These are phyloP conservation scores for Amanita fuliginea DNA, from an alignment of 768 basidiomycete genomes.

Conservation along the genomic window DNA sequence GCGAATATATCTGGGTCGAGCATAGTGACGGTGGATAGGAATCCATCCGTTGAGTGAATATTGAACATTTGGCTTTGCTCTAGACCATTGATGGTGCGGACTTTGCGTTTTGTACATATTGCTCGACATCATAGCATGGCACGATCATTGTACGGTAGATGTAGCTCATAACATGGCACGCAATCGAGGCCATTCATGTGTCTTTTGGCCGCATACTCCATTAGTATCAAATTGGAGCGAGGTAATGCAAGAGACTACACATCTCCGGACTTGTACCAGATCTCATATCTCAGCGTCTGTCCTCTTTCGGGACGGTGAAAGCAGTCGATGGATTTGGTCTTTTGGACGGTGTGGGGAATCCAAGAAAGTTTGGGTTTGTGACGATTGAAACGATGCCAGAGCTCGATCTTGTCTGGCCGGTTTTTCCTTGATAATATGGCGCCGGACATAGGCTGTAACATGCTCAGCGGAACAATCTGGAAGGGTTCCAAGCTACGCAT, in stretches of 20 bases:
- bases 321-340: conserved; percentile 61
- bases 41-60: neutral
- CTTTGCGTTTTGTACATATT: no score
- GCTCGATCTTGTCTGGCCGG: no score
- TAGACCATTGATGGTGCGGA: no score
- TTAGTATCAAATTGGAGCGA: no score
- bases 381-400: conserved; percentile 54
- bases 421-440: no score
- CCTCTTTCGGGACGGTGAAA: conserved; percentile 57
- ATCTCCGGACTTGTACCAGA: conserved; percentile 67
- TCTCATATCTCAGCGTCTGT: conserved; percentile 48
- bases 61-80: no score
- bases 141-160: no score
- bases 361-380: conserved; percentile 62
- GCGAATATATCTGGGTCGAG: neutral
- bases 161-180: no score
- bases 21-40: neutral
- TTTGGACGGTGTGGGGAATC: conserved; percentile 52
- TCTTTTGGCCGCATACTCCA: no score
- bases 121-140: no score
- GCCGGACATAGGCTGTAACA: conserved; percentile 45
- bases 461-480: conserved; percentile 75
- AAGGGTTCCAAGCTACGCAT: conserved; percentile 79
- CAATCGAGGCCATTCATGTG: no score
- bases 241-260: conserved; percentile 38